Conservation (phyloP, 345 rosid genomes). For the Syzygium aromaticum region DNA sequence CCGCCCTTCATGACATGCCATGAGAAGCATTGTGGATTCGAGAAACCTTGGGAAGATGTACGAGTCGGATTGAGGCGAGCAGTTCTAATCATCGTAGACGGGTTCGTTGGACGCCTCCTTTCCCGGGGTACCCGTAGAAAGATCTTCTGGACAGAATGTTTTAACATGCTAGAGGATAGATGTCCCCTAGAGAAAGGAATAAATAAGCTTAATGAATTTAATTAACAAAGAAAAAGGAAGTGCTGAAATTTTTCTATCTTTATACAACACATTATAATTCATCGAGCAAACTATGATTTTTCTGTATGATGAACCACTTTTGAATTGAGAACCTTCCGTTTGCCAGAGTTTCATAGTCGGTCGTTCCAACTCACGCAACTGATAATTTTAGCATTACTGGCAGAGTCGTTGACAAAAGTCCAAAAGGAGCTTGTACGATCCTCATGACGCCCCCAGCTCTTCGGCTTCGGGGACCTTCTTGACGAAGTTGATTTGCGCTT, state of each 20-base stretch:
- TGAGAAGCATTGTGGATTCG: no score
- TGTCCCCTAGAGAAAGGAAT: no score
- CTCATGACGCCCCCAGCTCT: conserved; percentile 26
- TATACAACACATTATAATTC: not conserved
- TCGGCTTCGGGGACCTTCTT: conserved; percentile 31
- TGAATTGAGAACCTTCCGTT: not conserved
- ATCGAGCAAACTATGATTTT: not conserved
- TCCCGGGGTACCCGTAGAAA: no score
- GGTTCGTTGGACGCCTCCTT: no score
- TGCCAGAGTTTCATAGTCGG: not conserved
- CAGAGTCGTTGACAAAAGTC: not conserved
- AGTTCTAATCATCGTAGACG: no score
- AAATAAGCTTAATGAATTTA: no score
- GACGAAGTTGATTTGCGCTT: conserved; percentile 44
- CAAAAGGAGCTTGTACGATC: not conserved
- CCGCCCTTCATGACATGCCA: no score
- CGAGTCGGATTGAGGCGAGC: no score
- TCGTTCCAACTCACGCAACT: not conserved
- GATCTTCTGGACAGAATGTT: no score
- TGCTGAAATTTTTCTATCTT: not conserved
- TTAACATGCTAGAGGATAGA: no score
- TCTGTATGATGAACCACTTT: not conserved
- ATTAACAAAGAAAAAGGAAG: not conserved
- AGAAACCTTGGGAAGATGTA: no score
- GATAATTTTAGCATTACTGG: not conserved